Evolutionary conservation across 1,139 yeast genomes (phyloP), one percentile per base, ranked within the genome.

Genomic region (Geotrichum carabidarum): DNA sequence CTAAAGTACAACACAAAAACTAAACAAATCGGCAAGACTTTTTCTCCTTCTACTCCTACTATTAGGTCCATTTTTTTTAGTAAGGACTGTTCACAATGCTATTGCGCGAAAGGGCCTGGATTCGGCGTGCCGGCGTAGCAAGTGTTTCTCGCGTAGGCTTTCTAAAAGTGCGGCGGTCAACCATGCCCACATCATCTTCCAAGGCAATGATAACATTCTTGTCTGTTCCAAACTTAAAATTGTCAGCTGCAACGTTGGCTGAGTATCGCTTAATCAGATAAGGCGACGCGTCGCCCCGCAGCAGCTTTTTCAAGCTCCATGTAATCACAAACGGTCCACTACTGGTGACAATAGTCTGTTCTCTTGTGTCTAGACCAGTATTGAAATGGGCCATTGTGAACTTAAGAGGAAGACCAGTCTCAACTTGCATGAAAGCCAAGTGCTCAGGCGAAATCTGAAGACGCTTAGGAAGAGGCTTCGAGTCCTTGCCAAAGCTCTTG

Each of bases 361-460:
- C 95, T 58, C 77, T 80, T 37, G 80, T 67, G 51, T 78, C 77
- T 14, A 79, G 55, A 49, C 90, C 90, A 32, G 84, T 77, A 67
- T 89, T 86, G 75, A 90, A 90, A 60, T 79, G 78, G 2, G 95
- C 96, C 57, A 76, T 77, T 7, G 94, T 82, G 68, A 88, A 89
- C 22, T 72, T 66, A 15, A 86, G 68, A 1, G 80, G 75, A 34
- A 72, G 71, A 17, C 80, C 79, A 7, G 83, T 77, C 44, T 76
- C 77, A 34, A 73, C 73, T 53, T 74, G 77, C 74, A 89, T 84
- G 63, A 73, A 79, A 12, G 86, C 85, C 43, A 79, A 78, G 68
- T 88, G 90, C 65, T 85, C 90, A 0, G 94, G 93, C 45, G 79
- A 74, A 50, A 89, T 72, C 57, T 81, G 80, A 58, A 90, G 73